Conservation (phyloP, 2,329 filamentous ascomycete species). For the Penicillium vulpinum region DNA sequence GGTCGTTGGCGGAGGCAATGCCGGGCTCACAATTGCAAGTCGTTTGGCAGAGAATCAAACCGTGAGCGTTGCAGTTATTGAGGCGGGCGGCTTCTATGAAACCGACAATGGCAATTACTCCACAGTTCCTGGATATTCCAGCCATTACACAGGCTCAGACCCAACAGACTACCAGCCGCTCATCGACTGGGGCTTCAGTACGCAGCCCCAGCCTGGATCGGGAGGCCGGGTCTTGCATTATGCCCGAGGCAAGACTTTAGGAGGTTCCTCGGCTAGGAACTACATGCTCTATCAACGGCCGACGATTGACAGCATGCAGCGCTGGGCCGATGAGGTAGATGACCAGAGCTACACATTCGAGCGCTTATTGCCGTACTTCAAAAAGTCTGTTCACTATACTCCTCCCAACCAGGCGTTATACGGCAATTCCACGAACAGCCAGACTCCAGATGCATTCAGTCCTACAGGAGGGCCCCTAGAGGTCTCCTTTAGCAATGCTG, state of each 20-base stretch:
- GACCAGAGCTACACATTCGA: slow-evolving; percentile 34
- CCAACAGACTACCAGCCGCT: slow-evolving; percentile 22
- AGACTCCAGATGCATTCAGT: slow-evolving; percentile 19
- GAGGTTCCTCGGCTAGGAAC: slow-evolving; percentile 27
- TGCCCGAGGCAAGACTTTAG: slow-evolving; percentile 29
- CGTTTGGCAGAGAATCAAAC: slow-evolving; percentile 25
- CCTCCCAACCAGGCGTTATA: slow-evolving; percentile 20
- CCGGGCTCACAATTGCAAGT: slow-evolving; percentile 25
- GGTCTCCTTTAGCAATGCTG: slow-evolving; percentile 33
- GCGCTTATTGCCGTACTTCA: slow-evolving; percentile 27
- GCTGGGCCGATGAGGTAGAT: slow-evolving; percentile 39
- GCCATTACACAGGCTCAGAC: slow-evolving; percentile 25
- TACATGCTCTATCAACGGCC: slow-evolving; percentile 31
- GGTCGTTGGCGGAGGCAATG: slow-evolving; percentile 30
- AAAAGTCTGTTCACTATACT: slow-evolving; percentile 31
- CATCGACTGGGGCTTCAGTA: slow-evolving; percentile 31
- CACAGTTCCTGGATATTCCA: slow-evolving; percentile 26
- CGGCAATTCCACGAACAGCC: slow-evolving; percentile 26
- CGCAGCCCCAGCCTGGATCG: slow-evolving; percentile 20
- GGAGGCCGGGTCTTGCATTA: slow-evolving; percentile 20
- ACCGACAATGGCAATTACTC: slow-evolving; percentile 33
- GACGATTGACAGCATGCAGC: slow-evolving; percentile 31
- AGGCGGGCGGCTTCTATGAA: slow-evolving; percentile 37
- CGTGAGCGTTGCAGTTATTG: slow-evolving; percentile 32
- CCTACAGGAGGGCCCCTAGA: slow-evolving; percentile 31